Evolutionary conservation across 2,329 filamentous ascomycete genomes (phyloP).

Genomic region (Fusarium devonianum): DNA sequence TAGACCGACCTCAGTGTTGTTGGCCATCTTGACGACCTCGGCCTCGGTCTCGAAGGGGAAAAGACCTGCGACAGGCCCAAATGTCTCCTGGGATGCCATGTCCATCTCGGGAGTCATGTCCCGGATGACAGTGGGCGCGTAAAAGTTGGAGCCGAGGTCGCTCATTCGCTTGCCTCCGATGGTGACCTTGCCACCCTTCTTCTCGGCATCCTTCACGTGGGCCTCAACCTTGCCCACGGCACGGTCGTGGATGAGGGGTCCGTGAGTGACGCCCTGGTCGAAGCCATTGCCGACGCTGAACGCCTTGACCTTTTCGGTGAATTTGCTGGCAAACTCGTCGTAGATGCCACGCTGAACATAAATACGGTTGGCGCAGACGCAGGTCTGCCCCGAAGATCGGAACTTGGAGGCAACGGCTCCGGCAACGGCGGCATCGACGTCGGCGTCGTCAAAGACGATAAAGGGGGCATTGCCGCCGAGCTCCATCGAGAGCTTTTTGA

Average conservation of each 20-base stretch:
- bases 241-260: slow-evolving; percentile 84
- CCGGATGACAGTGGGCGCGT: slow-evolving; percentile 85
- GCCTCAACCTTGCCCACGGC: slow-evolving; percentile 80
- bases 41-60: slow-evolving; percentile 90
- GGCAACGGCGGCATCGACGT: slow-evolving; percentile 82
- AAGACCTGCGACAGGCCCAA: slow-evolving; percentile 89
- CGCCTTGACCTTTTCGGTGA: slow-evolving; percentile 73
- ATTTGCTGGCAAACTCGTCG: slow-evolving; percentile 72
- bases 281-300: slow-evolving; percentile 83
- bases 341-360: slow-evolving; percentile 82
- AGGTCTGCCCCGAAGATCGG: slow-evolving; percentile 93
- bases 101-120: slow-evolving; percentile 88
- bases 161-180: slow-evolving; percentile 77
- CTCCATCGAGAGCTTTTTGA: slow-evolving; percentile 87
- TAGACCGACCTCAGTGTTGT: slow-evolving; percentile 82
- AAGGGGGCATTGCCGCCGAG: slow-evolving; percentile 95
- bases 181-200: slow-evolving; percentile 78
- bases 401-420: slow-evolving; percentile 91
- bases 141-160: slow-evolving; percentile 85
- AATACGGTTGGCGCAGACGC: slow-evolving; percentile 86
- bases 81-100: slow-evolving; percentile 88
- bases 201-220: slow-evolving; percentile 80
- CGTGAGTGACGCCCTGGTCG: slow-evolving; percentile 74
- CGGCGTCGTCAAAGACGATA: slow-evolving; percentile 95
- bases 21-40: slow-evolving; percentile 86